phyloP scores from a whole-genome alignment of 2,329 filamentous ascomycete genomes.

The Coniochaeta ligniaria region DNA sequence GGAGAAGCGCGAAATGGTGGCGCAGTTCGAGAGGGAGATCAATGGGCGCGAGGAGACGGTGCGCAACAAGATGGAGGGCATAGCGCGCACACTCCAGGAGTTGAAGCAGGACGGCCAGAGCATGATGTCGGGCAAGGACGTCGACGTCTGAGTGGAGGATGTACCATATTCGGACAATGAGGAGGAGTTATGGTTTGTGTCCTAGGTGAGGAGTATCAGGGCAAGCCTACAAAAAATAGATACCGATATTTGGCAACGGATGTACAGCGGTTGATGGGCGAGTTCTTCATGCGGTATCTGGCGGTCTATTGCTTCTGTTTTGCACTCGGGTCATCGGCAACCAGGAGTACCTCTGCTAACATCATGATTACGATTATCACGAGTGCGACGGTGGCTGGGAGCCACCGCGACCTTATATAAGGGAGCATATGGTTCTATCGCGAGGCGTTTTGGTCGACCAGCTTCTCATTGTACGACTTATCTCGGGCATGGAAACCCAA shows the following conservation, averaged over 20 bases:
- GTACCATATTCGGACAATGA: not conserved
- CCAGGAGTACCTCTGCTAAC: not conserved
- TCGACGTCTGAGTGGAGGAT: slow-evolving; percentile 10
- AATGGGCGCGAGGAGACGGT: slow-evolving; percentile 46
- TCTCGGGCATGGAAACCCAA: not conserved
- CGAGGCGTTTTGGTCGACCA: not conserved
- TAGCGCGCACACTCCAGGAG: slow-evolving; percentile 45
- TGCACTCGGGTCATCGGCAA: not conserved
- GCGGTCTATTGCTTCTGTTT: not conserved
- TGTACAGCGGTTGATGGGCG: not conserved
- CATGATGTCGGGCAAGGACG: slow-evolving; percentile 41
- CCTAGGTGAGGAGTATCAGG: not conserved
- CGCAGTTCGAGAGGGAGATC: slow-evolving; percentile 48
- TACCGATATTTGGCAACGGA: not conserved
- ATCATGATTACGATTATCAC: not conserved
- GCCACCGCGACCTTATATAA: not conserved
- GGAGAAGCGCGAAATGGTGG: slow-evolving; percentile 40
- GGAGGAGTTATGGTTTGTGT: not conserved
- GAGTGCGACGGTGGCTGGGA: not conserved
- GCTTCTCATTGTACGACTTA: not conserved
- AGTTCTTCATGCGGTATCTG: not conserved
- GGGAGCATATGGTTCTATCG: not conserved
- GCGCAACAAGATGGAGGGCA: slow-evolving; percentile 42
- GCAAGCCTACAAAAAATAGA: not conserved
- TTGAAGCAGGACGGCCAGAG: slow-evolving; percentile 49